These are phyloP conservation scores for Salvia sclarea DNA, from an alignment of 305 asterid species.

Conservation along the genomic window DNA sequence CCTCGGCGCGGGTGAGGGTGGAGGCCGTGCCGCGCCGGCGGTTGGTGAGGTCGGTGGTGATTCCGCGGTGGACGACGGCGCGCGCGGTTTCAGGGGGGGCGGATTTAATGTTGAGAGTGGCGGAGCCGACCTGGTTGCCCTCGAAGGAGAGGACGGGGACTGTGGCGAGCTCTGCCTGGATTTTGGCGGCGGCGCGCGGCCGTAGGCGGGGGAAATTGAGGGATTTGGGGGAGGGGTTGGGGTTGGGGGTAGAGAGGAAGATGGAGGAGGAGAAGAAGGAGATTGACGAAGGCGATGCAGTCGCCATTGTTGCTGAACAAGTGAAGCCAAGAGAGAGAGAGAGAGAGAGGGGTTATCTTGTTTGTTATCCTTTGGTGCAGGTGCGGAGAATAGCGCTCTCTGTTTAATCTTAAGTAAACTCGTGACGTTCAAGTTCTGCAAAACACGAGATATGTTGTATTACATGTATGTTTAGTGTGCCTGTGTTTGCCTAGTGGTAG, in stretches of 20 bases:
- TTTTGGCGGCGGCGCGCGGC: constrained; percentile 27
- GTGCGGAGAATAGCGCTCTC: not conserved
- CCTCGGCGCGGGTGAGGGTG: constrained; percentile 92
- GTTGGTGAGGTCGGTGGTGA: constrained; percentile 86
- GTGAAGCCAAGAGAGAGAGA: constrained; percentile 1
- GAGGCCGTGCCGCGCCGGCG: constrained; percentile 95
- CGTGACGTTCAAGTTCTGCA: too few species aligned
- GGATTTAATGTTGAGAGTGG: constrained; percentile 68
- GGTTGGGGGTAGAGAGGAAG: constrained; percentile 49
- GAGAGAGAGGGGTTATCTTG: constrained; percentile 20
- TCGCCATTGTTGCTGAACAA: constrained; percentile 47
- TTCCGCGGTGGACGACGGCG: constrained; percentile 95
- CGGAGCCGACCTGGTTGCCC: constrained; percentile 71
- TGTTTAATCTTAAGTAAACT: too few species aligned
- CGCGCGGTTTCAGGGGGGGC: constrained; percentile 89
- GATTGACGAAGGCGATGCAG: constrained; percentile 53
- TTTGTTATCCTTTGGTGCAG: constrained; percentile 20
- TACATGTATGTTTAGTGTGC: too few species aligned
- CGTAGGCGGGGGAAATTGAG: constrained; percentile 40
- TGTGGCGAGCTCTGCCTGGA: constrained; percentile 57
- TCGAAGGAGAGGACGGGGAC: constrained; percentile 80
- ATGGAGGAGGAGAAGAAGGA: constrained; percentile 72
- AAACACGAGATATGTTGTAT: too few species aligned
- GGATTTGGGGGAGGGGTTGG: constrained; percentile 37
- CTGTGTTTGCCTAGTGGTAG: too few species aligned